These are phyloP conservation scores for Trichoderma harzianum DNA, from an alignment of 2,329 filamentous ascomycete species.

Conservation along the genomic window DNA sequence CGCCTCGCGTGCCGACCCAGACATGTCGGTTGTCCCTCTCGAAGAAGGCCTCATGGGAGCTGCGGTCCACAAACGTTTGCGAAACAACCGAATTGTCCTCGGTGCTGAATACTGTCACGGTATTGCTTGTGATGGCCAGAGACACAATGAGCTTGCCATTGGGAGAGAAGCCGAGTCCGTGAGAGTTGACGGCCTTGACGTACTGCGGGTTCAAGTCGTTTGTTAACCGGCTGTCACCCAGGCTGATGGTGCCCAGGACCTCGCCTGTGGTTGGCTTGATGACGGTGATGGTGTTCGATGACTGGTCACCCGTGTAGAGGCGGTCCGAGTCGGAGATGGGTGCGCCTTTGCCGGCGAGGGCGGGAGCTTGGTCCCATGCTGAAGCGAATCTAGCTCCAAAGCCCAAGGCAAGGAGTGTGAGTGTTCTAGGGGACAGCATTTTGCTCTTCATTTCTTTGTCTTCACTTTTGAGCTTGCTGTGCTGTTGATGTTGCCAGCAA, in stretches of 20 bases:
- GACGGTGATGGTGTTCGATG: constrained; percentile 16
- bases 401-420: background rate
- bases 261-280: constrained; percentile 18
- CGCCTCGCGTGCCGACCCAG: constrained; percentile 20
- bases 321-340: constrained; percentile 14
- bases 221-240: constrained; percentile 13
- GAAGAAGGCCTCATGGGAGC: constrained; percentile 22
- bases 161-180: constrained; percentile 20
- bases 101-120: constrained; percentile 19
- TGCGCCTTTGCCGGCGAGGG: constrained; percentile 7
- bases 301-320: constrained; percentile 19
- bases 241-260: constrained; percentile 19
- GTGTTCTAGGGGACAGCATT: background rate
- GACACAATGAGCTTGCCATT: constrained; percentile 20
- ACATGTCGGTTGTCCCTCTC: constrained; percentile 19
- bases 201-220: constrained; percentile 19
- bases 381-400: background rate
- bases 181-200: constrained; percentile 16
- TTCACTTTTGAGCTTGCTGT: background rate
- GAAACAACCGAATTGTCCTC: constrained; percentile 19
- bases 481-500: background rate
- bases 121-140: constrained; percentile 20
- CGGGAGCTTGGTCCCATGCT: constrained; percentile 7
- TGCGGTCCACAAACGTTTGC: constrained; percentile 17
- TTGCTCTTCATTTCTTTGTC: background rate